Conservation (phyloP, 768 basidiomycete species). For the Daedalea quercina region DNA sequence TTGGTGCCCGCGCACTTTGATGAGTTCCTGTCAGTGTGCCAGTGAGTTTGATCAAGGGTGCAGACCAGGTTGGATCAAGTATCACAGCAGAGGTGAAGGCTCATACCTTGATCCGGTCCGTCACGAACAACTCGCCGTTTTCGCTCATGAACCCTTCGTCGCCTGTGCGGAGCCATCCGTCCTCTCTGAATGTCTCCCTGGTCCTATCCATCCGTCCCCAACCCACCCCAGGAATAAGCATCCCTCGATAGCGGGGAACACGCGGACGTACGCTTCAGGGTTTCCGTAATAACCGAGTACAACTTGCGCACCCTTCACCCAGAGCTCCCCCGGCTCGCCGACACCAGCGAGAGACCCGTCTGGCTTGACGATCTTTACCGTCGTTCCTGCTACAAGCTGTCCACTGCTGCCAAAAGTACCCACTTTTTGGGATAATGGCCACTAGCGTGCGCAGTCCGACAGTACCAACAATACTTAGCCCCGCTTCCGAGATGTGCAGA, state of each 20-base stretch:
- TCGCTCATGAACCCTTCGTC: conserved; percentile 53
- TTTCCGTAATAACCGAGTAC: conserved; percentile 27
- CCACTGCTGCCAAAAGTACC: conserved; percentile 26
- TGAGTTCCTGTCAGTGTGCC: conserved; percentile 47
- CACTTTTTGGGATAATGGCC: too few relatives aligned
- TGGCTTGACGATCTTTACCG: conserved; percentile 36
- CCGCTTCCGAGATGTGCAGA: too few relatives aligned
- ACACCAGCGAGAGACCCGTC: conserved; percentile 34
- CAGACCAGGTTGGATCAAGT: neutral
- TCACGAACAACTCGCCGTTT: conserved; percentile 52
- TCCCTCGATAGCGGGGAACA: too few relatives aligned
- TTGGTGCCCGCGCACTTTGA: conserved; percentile 67
- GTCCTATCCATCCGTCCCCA: conserved; percentile 39
- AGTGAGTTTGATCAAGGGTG: neutral
- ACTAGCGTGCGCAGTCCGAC: too few relatives aligned
- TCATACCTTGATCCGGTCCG: conserved; percentile 59
- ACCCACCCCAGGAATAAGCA: neutral
- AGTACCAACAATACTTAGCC: too few relatives aligned
- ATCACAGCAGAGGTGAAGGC: neutral
- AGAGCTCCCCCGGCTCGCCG: conserved; percentile 41
- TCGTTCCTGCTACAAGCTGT: conserved; percentile 35
- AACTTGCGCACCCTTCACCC: conserved; percentile 36
- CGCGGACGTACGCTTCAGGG: too few relatives aligned
- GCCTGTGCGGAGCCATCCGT: conserved; percentile 60
- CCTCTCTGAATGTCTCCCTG: conserved; percentile 60